Percentiles rank a stretch among this genome's conserved stretches.
These are phyloP conservation scores for Phyllosticta citriasiana DNA, from an alignment of 2,329 filamentous ascomycete species.

Conservation along the genomic window DNA sequence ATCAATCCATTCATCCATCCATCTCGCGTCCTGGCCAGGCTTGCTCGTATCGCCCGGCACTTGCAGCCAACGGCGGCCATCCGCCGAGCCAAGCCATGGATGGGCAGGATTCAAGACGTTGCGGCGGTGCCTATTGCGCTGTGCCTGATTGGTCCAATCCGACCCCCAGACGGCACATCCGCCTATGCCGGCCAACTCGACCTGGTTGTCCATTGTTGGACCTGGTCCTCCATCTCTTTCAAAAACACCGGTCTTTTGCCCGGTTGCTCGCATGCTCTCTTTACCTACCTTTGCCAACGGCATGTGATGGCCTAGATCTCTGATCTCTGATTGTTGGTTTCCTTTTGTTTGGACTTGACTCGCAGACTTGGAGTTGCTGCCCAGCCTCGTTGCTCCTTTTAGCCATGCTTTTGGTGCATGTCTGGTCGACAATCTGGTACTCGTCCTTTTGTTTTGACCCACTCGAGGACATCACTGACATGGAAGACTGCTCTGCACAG, in stretches of 20 bases:
- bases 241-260: not conserved
- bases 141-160: not conserved
- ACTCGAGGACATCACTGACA: no score
- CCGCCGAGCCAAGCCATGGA: not conserved
- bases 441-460: not conserved
- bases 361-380: not conserved
- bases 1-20: not conserved
- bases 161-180: not conserved
- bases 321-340: not conserved
- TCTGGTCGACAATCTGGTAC: not conserved
- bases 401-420: not conserved
- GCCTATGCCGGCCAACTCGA: not conserved
- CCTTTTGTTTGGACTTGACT: not conserved
- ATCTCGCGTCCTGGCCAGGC: not conserved
- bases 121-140: not conserved
- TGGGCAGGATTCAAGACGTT: not conserved
- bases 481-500: no score
- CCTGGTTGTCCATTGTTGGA: not conserved
- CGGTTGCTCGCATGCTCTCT: not conserved
- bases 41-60: not conserved
- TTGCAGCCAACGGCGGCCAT: not conserved
- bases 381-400: not conserved
- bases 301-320: not conserved
- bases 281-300: not conserved
- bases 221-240: not conserved